These are phyloP conservation scores for Colletotrichum truncatum DNA, from an alignment of 2,329 filamentous ascomycete genomes.

Conservation along the genomic window DNA sequence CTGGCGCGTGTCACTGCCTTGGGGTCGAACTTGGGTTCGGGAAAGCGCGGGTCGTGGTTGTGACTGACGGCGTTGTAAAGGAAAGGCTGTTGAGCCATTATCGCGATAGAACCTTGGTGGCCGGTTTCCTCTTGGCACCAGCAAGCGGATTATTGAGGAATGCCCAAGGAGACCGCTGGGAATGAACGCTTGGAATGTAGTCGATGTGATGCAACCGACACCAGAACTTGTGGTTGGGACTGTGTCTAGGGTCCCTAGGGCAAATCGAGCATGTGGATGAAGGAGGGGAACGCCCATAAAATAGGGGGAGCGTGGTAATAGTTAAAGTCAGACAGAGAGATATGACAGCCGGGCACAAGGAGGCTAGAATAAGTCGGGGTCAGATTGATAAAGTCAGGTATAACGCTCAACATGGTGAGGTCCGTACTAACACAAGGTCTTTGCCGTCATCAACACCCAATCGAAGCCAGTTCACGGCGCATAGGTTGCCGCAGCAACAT, in stretches of 20 bases:
- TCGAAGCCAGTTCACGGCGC: neutral
- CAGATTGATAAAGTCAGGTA: neutral
- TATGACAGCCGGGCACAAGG: neutral
- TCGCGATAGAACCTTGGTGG: conserved; percentile 1
- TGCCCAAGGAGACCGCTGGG: neutral
- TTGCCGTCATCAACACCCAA: neutral
- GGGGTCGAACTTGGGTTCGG: conserved; percentile 77
- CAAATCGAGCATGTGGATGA: neutral
- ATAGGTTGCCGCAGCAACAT: neutral
- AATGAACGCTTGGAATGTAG: conserved; percentile 10
- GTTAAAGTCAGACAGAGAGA: neutral
- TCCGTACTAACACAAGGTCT: neutral
- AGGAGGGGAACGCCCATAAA: conserved; percentile 5
- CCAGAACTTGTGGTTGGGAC: neutral
- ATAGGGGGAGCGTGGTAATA: neutral
- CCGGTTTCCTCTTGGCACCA: no score
- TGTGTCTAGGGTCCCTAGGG: neutral
- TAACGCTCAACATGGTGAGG: neutral
- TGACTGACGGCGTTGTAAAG: conserved; percentile 70
- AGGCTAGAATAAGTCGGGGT: neutral
- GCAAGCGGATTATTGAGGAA: neutral
- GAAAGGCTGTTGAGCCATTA: conserved; percentile 65
- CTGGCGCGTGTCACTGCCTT: conserved; percentile 86
- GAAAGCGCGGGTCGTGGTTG: conserved; percentile 64
- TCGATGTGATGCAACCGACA: neutral